Evolutionary conservation across 371 early-diverging fungal genomes (phyloP), one percentile per base, ranked within the genome.

Genomic region (Zychaea mexicana): DNA sequence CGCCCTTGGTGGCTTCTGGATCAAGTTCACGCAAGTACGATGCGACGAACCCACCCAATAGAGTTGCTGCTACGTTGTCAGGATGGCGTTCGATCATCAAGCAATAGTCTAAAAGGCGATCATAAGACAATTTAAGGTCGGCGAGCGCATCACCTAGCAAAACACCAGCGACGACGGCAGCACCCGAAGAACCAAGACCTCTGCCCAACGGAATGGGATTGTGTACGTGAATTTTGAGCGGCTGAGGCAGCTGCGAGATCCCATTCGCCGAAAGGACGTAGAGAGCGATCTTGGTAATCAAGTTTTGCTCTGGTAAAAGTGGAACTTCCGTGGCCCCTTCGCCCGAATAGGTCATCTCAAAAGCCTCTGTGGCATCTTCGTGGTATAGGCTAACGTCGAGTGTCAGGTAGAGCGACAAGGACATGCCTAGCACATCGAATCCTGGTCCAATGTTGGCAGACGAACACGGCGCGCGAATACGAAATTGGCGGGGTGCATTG

Each of bases 401-500:
- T 2, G 86, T 85, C 62, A 98, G 81, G 75, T 91, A 90, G 42
- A 96, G 81, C 4, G 93, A 91, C 31, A 96, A 88, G 10, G 96
- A 92, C 19, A 95, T 84, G 45, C 99, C 99, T 57, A 98, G 85
- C 28, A 90, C 90, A 78, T 98, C 98, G 68, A 96, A 98, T 32
- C 98, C 98, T 8, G 98, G 97, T 9, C 99, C 99, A 61, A 98
- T 88, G 78, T 98, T 98, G 65, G 99, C 93, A 12, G 97, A 90
- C 8, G 97, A 95, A 39, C 93, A 92, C 1, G 99, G 98, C 38
- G 97, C 95, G 33, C 79, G 68, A 74, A 97, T 92, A 54, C 74
- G 85, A 72, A 91, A 86, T 60, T 79, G 79, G 60, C 81, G 76
- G 59, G 78, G 76, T 54, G 71, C 60, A 31, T 78, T 66, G 60